Percentiles rank a stretch among this genome's conserved stretches.
These are phyloP conservation scores for Trichopus zeylanicus DNA, from an alignment of 116 monocot species.

Conservation along the genomic window DNA sequence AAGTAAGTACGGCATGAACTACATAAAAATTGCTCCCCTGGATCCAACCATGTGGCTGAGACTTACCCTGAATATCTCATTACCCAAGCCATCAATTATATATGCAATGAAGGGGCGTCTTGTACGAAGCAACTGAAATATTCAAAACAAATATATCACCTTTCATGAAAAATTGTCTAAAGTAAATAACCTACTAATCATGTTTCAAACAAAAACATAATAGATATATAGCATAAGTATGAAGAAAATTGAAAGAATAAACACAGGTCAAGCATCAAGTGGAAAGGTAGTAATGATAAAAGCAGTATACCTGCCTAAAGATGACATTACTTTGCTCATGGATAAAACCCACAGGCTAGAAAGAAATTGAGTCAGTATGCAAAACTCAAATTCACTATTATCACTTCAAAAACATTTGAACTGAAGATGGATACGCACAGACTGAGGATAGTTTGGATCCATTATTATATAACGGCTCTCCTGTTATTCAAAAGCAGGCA, in stretches of 20 bases:
- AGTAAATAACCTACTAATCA: neutral
- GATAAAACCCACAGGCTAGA: conserved; percentile 78
- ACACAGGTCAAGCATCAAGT: neutral
- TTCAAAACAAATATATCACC: conserved; percentile 5
- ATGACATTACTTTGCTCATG: conserved; percentile 79
- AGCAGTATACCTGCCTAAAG: conserved; percentile 58
- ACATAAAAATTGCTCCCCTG: too few species aligned
- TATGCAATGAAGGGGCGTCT: conserved; percentile 88
- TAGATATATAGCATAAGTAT: neutral
- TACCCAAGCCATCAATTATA: conserved; percentile 77
- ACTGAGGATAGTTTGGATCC: conserved; percentile 51
- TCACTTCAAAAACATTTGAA: neutral
- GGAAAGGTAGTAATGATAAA: neutral
- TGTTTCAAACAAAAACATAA: neutral
- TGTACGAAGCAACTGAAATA: conserved; percentile 75
- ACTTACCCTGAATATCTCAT: conserved; percentile 90
- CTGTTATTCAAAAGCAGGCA: conserved; percentile 26
- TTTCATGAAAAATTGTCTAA: too few species aligned
- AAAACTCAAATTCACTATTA: neutral
- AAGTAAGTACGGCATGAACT: conserved; percentile 18
- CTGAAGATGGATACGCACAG: conserved; percentile 40
- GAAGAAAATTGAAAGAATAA: neutral
- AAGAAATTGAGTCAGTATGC: conserved; percentile 9
- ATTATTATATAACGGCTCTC: conserved; percentile 75
- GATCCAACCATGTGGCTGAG: too few species aligned